Evolutionary conservation across 176 grass and related monocot species (phyloP), one percentile per base, ranked within the genome.

Genomic region (Raddia distichophylla): DNA sequence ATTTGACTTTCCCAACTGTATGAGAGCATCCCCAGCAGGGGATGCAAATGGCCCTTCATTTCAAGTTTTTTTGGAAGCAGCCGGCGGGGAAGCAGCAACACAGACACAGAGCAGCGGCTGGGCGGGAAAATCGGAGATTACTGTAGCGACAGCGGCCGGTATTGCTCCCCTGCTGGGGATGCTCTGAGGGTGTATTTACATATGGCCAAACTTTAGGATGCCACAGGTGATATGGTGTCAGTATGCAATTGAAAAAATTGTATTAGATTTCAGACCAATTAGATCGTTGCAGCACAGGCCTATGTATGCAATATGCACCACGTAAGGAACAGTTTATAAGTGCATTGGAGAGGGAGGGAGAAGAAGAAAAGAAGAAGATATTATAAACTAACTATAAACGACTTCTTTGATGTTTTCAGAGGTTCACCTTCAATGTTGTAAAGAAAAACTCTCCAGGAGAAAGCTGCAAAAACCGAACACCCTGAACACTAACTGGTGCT

Each of bases 391-490:
- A 65, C 77, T 35, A 51, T 8, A 70, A 52, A 27, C 46, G n/a
- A 51, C 32, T 43, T 35, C 1, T 68, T 16, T 84, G 8, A 86
- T 7, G 52, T 76, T 72, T 74, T 34, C 13, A 44, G 44, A 69
- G 40, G 20, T 70, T 93, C 81, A 98, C 96, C 96, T 98, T 98
- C 20, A 98, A 27, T 78, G 96, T 95, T 62, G 96, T 98, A 87
- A 98, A 98, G 93, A 98, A 98, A 86, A 98, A 98, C 50, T 98
- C 96, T 17, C 96, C 93, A 90, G 96, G 96, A 47, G 96, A 98
- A 7, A 98, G 89, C 82, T 98, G 96, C 78, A 98, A 78, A 73
- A 98, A 98, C 12, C 96, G 82, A 64, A 98, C 96, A 86, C 96
- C 96, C 76, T 98, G 96, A 75, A 68, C 79, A 82, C 89, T 93